phyloP scores from a whole-genome alignment of 164 flowering plant species.

The Vitis amurensis region DNA sequence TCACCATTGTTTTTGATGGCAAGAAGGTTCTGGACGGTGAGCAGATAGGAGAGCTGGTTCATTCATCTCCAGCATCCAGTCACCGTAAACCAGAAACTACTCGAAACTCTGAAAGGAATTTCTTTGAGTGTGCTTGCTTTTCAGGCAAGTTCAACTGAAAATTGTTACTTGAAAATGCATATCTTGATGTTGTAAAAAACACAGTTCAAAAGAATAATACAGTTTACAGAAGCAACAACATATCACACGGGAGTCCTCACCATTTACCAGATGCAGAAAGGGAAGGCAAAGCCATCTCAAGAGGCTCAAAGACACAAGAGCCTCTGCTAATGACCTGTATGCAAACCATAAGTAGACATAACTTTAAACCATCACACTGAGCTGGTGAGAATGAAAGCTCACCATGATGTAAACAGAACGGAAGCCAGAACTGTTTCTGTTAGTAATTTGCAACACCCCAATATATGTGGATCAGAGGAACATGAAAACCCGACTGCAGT shows the following conservation, averaged over 20 bases:
- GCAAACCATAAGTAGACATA: no score
- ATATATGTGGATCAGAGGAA: no score
- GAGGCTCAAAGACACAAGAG: no score
- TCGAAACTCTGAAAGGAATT: conserved; percentile 29
- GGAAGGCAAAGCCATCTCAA: no score
- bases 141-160: conserved; percentile 39
- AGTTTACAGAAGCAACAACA: not conserved
- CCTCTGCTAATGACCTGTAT: no score
- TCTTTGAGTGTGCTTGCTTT: conserved; percentile 61
- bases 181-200: not conserved
- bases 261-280: not conserved
- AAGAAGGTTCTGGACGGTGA: conserved; percentile 31
- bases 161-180: not conserved
- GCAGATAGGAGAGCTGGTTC: conserved; percentile 9
- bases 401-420: no score
- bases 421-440: no score
- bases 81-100: conserved; percentile 13
- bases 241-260: not conserved
- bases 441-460: no score
- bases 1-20: conserved; percentile 51
- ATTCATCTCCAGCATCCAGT: conserved; percentile 21
- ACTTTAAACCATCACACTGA: no score
- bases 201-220: no score
- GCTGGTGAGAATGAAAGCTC: no score
- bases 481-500: no score